phyloP scores from a whole-genome alignment of 352 stramenopile genomes.

The Phytophthora agathidicida region DNA sequence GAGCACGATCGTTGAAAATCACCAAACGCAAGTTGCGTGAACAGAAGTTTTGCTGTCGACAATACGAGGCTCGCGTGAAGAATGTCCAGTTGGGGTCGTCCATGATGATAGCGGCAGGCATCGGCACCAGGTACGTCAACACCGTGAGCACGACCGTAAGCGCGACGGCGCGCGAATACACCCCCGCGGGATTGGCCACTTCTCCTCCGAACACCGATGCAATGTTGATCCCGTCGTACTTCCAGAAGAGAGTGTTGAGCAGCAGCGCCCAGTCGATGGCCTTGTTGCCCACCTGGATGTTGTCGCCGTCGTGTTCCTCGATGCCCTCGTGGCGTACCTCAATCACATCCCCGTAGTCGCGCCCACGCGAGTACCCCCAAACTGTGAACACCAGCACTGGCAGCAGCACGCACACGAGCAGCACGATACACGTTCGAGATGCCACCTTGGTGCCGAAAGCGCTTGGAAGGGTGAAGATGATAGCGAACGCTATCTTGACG shows the following conservation, averaged over 20 bases:
- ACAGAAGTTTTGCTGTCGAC: too few species aligned
- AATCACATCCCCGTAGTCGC: conserved; percentile 89
- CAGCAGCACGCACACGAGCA: conserved; percentile 53
- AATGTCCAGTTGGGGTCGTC: conserved; percentile 66
- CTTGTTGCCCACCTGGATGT: conserved; percentile 63
- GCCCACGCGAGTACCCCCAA: conserved; percentile 42
- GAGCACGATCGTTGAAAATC: too few species aligned
- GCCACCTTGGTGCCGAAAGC: conserved; percentile 43
- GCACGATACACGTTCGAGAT: conserved; percentile 31
- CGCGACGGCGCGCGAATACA: conserved; percentile 59
- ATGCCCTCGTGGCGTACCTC: conserved; percentile 76
- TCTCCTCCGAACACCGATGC: conserved; percentile 88
- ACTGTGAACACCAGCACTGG: conserved; percentile 87
- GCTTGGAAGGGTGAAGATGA: conserved; percentile 40
- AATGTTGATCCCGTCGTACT: conserved; percentile 92
- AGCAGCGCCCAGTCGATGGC: conserved; percentile 75
- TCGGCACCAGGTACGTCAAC: conserved; percentile 52
- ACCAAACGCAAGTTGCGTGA: too few species aligned
- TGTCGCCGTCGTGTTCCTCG: conserved; percentile 27
- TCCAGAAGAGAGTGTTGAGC: conserved; percentile 95
- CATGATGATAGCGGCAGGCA: conserved; percentile 83
- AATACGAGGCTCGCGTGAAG: conserved; percentile 92
- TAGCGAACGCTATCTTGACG: conserved; percentile 37
- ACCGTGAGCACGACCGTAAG: conserved; percentile 34
- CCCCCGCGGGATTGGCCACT: conserved; percentile 75